Evolutionary conservation across 495 filamentous ascomycete species (phyloP).

Genomic region (Hypoxylon crocopeplum): DNA sequence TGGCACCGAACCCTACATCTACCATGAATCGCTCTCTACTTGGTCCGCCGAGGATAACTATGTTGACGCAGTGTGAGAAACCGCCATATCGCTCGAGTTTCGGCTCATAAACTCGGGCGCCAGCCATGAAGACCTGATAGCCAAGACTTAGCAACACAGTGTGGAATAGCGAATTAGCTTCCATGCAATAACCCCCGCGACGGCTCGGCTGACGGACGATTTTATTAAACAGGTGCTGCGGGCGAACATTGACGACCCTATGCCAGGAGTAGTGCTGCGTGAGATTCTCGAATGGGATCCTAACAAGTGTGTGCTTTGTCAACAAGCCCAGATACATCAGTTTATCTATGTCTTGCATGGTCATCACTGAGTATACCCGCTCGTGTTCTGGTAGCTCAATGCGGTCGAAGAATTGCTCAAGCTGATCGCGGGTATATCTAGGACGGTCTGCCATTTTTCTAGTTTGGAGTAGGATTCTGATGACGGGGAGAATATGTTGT

Average conservation of each 20-base stretch:
- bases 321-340: constrained; percentile 48
- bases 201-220: constrained; percentile 54
- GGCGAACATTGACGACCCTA: constrained; percentile 61
- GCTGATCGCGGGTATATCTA: constrained; percentile 14
- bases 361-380: not conserved
- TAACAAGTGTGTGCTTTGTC: constrained; percentile 59
- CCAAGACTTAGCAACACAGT: constrained; percentile 68
- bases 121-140: constrained; percentile 58
- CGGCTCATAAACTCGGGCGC: constrained; percentile 44
- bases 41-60: constrained; percentile 65
- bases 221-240: constrained; percentile 66
- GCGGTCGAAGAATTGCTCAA: constrained; percentile 43
- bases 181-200: constrained; percentile 79
- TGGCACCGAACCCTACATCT: constrained; percentile 74
- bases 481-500: too few relatives aligned
- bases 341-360: constrained; percentile 13
- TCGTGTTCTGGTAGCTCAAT: constrained; percentile 35
- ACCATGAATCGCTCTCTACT: constrained; percentile 62
- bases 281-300: constrained; percentile 77
- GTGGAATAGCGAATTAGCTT: constrained; percentile 72
- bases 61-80: constrained; percentile 69
- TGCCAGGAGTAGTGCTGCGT: constrained; percentile 55
- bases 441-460: constrained; percentile 21
- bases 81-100: constrained; percentile 14
- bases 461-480: too few relatives aligned